Evolutionary conservation across 2,329 filamentous ascomycete genomes (phyloP).

Genomic region (Clarireedia homoeocarpa): DNA sequence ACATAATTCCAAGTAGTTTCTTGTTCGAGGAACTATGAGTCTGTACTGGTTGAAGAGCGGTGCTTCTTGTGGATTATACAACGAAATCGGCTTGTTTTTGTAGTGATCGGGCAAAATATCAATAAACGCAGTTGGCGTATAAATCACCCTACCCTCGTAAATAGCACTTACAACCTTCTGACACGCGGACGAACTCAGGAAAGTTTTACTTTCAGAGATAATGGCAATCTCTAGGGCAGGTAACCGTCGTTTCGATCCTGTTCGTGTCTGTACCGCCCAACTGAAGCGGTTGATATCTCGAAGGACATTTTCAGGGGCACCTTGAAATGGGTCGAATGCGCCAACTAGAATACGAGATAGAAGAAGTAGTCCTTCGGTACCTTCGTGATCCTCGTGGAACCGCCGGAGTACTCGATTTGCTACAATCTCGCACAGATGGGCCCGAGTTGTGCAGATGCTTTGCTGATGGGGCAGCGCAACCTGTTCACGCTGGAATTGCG

Average conservation of each 20-base stretch:
- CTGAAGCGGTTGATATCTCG: conserved; percentile 40
- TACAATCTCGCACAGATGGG: conserved; percentile 71
- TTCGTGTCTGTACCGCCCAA: conserved; percentile 35
- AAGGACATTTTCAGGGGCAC: conserved; percentile 61
- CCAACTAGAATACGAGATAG: conserved; percentile 75
- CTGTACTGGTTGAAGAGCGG: conserved; percentile 79
- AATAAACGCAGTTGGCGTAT: conserved; percentile 73
- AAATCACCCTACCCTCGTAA: conserved; percentile 72
- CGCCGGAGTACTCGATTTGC: conserved; percentile 70
- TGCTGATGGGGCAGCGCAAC: conserved; percentile 67
- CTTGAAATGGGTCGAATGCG: conserved; percentile 80
- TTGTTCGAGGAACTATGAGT: conserved; percentile 70
- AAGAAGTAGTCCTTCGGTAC: conserved; percentile 60
- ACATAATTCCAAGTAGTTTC: conserved; percentile 65
- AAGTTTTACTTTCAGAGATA: conserved; percentile 70
- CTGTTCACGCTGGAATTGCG: conserved; percentile 73
- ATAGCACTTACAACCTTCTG: conserved; percentile 78
- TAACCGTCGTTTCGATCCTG: conserved; percentile 41
- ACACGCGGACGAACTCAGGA: conserved; percentile 69
- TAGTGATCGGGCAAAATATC: conserved; percentile 82
- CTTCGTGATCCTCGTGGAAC: conserved; percentile 70
- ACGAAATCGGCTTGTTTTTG: conserved; percentile 72
- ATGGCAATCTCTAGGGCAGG: conserved; percentile 80
- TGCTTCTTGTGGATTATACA: conserved; percentile 70
- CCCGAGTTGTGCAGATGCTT: conserved; percentile 72